phyloP scores from a whole-genome alignment of 2,329 filamentous ascomycete genomes.

The Cadophora malorum region DNA sequence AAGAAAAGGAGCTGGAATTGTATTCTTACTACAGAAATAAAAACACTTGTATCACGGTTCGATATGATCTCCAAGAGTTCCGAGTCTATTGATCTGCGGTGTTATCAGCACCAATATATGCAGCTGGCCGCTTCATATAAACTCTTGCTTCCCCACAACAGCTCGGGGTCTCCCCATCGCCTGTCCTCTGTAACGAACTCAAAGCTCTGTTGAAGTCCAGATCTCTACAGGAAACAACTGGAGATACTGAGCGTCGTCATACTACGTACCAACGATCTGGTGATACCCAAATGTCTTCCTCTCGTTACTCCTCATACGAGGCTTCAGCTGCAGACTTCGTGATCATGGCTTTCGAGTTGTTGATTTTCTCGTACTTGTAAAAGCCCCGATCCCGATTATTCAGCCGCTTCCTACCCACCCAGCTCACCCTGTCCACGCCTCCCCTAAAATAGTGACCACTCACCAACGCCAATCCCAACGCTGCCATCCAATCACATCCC shows the following conservation, averaged over 20 bases:
- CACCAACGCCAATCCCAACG: conserved; percentile 10
- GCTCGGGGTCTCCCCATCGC: not conserved
- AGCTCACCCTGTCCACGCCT: not conserved
- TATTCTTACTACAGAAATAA: not conserved
- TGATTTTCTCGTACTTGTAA: conserved; percentile 2
- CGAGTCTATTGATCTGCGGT: not conserved
- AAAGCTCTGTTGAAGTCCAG: not conserved
- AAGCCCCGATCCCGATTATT: conserved; percentile 7
- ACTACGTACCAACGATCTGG: not conserved
- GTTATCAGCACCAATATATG: conserved; percentile 3
- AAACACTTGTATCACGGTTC: not conserved
- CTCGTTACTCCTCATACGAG: not conserved
- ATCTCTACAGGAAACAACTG: not conserved
- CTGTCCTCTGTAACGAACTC: not conserved
- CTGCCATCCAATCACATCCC: conserved; percentile 1
- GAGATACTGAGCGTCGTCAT: not conserved
- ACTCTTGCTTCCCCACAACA: conserved; percentile 7
- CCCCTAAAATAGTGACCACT: conserved; percentile 15
- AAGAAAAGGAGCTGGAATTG: not conserved
- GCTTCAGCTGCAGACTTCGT: conserved; percentile 10
- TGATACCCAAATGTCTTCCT: not conserved
- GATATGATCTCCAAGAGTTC: not conserved
- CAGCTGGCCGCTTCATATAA: conserved; percentile 10
- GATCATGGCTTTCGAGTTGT: not conserved
- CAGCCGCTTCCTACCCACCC: not conserved